Evolutionary conservation across 345 rosid species (phyloP), one percentile per base, ranked within the genome.

Genomic region (Lepidium didymum): DNA sequence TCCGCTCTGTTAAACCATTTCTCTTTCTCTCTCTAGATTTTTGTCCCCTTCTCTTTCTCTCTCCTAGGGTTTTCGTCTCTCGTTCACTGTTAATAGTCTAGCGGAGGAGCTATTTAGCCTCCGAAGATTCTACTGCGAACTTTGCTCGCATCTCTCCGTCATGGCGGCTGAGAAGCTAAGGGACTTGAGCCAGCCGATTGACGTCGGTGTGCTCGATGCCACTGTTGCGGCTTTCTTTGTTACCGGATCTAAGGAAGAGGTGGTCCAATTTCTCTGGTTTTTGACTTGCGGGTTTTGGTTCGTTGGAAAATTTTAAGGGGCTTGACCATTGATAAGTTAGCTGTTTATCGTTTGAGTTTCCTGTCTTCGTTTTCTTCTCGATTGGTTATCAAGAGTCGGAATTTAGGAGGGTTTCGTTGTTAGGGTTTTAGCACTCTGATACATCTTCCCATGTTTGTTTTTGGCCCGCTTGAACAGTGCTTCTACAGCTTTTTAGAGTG

Each of bases 231-330:
- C 99, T 67, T 95, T 95, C 84, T 95, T 91, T n/a, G 99, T 97
- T 78, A 95, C 99, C 69, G 98, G 99, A 95, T 95, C 99, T 79
- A 95, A 95, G 53, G 96, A 91, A 46, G 99, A 95, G 97, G 99
- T 95, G 19, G n/a, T 62, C 68, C 70, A 40, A 54, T 69, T 69
- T 75, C 46, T 64, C 65, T 66, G 45, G 13, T 35, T 12, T 49
- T 33, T 57, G 34, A 55, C 63, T 52, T 56, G 35, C 50, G 47
- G 8, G 11, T 21, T 49, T 34, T 44, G 6, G 11, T 37, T 55
- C 62, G 11, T 40, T 60, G 18, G 66, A 10, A 8, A 40, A 7
- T 56, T 38, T 68, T 15, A 14, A 27, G 43, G 51, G 37, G 45
- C 16, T 35, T 1, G 62, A 19, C 45, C 27, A 49, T 0, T 33